Percentiles rank a stretch among this genome's conserved stretches.
Evolutionary conservation across 768 basidiomycete genomes (phyloP).

Genomic region (Albatrellus ellisii): DNA sequence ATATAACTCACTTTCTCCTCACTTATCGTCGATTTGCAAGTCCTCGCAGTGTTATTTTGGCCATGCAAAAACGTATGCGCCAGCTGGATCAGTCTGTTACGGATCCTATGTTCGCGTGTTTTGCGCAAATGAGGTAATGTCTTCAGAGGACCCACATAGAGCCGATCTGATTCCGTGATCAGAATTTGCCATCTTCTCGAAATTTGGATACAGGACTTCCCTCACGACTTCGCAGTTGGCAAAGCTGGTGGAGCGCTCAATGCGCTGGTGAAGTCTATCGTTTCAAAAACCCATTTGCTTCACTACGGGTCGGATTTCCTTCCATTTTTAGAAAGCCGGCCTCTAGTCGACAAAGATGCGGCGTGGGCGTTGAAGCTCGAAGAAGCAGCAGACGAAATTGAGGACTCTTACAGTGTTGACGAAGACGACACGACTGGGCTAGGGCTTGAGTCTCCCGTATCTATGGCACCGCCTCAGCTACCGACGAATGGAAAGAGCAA

Average conservation of each 20-base stretch:
- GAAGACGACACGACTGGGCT: slow-evolving; percentile 38
- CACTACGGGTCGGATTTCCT: slow-evolving; percentile 80
- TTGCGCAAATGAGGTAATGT: slow-evolving; percentile 73
- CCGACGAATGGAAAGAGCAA: neutral
- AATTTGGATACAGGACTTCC: slow-evolving; percentile 65
- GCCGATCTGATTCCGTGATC: slow-evolving; percentile 3
- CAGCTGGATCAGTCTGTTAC: slow-evolving; percentile 57
- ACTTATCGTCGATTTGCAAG: slow-evolving; percentile 76
- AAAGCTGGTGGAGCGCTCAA: slow-evolving; percentile 60
- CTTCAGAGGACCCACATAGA: neutral
- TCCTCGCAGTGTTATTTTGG: slow-evolving; percentile 66
- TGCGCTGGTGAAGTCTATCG: slow-evolving; percentile 68
- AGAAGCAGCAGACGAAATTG: slow-evolving; percentile 42
- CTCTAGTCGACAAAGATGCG: slow-evolving; percentile 55
- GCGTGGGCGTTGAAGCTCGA: slow-evolving; percentile 66
- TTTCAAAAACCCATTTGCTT: slow-evolving; percentile 67
- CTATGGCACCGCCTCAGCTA: neutral
- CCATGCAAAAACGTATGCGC: slow-evolving; percentile 81
- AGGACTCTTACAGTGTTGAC: slow-evolving; percentile 40
- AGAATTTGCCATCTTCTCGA: slow-evolving; percentile 76
- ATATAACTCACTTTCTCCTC: slow-evolving; percentile 67
- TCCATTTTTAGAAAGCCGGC: slow-evolving; percentile 61
- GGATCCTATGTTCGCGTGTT: slow-evolving; percentile 79
- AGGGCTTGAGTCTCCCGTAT: neutral
- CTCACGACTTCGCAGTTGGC: slow-evolving; percentile 68